Evolutionary conservation across 2,329 filamentous ascomycete species (phyloP).

Genomic region (Cladophialophora immunda): DNA sequence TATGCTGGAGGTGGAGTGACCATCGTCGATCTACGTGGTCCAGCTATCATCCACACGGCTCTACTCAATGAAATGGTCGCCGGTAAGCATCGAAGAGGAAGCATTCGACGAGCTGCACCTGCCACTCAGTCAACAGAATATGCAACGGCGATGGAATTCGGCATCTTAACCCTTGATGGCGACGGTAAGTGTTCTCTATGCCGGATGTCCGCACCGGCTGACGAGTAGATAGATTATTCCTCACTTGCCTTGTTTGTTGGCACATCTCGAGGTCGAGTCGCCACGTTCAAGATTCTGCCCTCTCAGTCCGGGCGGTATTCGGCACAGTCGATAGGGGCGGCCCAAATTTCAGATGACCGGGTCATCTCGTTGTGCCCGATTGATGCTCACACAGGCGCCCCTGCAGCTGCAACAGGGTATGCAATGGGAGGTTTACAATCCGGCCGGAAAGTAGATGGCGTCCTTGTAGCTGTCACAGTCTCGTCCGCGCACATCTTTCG

Average conservation of each 20-base stretch:
- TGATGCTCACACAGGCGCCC: conserved; percentile 76
- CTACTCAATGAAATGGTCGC: conserved; percentile 77
- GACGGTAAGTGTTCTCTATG: conserved; percentile 63
- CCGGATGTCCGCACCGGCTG: conserved; percentile 29
- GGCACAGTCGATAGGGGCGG: conserved; percentile 74
- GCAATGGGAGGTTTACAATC: conserved; percentile 79
- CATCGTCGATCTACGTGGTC: conserved; percentile 87
- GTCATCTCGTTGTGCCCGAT: conserved; percentile 83
- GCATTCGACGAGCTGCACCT: conserved; percentile 61
- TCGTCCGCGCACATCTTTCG: conserved; percentile 86
- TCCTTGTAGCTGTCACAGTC: conserved; percentile 77
- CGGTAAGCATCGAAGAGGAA: conserved; percentile 78
- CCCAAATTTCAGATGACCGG: conserved; percentile 68
- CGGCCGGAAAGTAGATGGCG: conserved; percentile 79
- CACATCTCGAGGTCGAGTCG: conserved; percentile 82
- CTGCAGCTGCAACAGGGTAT: conserved; percentile 77
- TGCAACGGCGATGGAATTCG: conserved; percentile 86
- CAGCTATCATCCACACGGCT: conserved; percentile 80
- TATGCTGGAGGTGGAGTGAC: conserved; percentile 83
- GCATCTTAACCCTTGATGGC: conserved; percentile 90
- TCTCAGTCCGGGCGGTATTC: conserved; percentile 73
- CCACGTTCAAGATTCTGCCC: conserved; percentile 90
- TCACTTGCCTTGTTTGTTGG: conserved; percentile 93
- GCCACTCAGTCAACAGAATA: conserved; percentile 68
- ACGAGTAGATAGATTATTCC: conserved; percentile 72